phyloP scores from a whole-genome alignment of 2,329 filamentous ascomycete species.

The Exophiala dermatitidis region DNA sequence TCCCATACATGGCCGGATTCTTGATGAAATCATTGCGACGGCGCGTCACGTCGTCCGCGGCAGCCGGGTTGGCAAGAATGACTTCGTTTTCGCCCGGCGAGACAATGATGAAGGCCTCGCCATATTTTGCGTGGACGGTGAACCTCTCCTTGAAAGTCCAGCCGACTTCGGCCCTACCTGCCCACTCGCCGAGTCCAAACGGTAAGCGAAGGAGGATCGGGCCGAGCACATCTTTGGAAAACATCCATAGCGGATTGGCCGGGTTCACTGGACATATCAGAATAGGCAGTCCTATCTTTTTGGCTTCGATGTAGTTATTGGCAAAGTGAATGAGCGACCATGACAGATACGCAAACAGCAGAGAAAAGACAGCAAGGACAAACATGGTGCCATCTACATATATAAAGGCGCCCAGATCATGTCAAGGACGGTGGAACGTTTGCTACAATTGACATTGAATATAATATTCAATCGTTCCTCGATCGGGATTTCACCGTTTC shows the following conservation, averaged over 20 bases:
- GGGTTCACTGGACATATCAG: conserved; percentile 17
- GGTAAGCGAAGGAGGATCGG: conserved; percentile 8
- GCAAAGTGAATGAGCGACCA: conserved; percentile 13
- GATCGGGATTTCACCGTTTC: neutral
- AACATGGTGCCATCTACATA: neutral
- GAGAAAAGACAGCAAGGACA: conserved; percentile 3
- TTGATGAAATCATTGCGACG: conserved; percentile 20
- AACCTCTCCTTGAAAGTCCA: conserved; percentile 13
- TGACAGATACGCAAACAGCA: conserved; percentile 9
- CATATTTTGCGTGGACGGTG: conserved; percentile 12
- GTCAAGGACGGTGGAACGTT: too few species aligned
- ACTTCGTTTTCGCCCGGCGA: conserved; percentile 18
- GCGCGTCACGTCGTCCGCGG: conserved; percentile 11
- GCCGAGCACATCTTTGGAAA: conserved; percentile 7
- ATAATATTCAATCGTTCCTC: too few species aligned
- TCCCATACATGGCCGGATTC: conserved; percentile 13
- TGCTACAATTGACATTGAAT: too few species aligned
- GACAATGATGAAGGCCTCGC: conserved; percentile 21
- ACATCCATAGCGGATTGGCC: conserved; percentile 14
- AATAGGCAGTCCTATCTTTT: conserved; percentile 20
- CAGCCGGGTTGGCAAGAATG: conserved; percentile 14
- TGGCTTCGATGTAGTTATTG: conserved; percentile 21
- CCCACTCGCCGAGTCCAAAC: conserved; percentile 19
- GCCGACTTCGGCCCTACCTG: conserved; percentile 12
- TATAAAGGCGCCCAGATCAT: too few species aligned